Conservation (phyloP, 306 rosid species). For the Sphenostylis stenocarpa region DNA sequence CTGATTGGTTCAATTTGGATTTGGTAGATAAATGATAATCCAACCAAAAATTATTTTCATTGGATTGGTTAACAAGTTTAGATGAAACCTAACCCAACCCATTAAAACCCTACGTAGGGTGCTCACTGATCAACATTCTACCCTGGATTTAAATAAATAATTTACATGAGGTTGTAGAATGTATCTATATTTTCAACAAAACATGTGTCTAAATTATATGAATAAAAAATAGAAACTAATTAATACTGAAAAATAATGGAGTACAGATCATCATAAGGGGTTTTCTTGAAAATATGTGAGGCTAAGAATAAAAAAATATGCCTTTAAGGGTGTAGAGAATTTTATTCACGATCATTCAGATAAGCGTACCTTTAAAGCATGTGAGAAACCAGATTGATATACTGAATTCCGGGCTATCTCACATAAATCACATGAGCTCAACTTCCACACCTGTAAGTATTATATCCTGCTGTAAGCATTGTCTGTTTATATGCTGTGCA, state of each 20-base stretch:
- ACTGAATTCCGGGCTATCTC: constrained; percentile 98
- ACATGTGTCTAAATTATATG: not conserved
- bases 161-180: not conserved
- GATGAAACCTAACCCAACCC: too few relatives aligned
- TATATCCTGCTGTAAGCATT: constrained; percentile 10
- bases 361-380: constrained; percentile 80
- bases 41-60: too few relatives aligned
- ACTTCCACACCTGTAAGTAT: constrained; percentile 81
- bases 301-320: not conserved
- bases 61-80: too few relatives aligned
- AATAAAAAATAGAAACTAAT: not conserved
- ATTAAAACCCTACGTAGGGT: too few relatives aligned
- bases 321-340: not conserved
- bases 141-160: not conserved
- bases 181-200: not conserved
- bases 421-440: constrained; percentile 94
- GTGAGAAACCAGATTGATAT: constrained; percentile 94
- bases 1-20: too few relatives aligned
- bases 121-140: not conserved
- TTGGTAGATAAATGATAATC: too few relatives aligned
- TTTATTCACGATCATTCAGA: constrained; percentile 4
- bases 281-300: not conserved
- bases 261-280: not conserved
- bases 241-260: not conserved
- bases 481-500: not conserved